Evolutionary conservation across 345 rosid genomes (phyloP).

Genomic region (Bretschneidera sinensis): DNA sequence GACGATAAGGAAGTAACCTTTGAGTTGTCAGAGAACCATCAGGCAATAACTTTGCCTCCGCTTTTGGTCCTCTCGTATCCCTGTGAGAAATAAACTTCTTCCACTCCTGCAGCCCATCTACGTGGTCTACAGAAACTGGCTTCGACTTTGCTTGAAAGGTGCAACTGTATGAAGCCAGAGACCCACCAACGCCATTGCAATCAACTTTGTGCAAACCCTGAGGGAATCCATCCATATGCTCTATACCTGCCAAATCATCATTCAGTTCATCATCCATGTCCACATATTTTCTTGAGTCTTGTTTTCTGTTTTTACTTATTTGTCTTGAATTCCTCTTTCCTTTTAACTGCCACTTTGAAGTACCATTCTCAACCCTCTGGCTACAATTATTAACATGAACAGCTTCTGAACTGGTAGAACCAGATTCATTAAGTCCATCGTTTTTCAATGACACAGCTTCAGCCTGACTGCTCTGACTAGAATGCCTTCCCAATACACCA

Average conservation of each 20-base stretch:
- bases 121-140: conserved; percentile 24
- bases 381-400: conserved; percentile 29
- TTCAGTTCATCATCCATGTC: conserved; percentile 42
- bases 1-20: conserved; percentile 54
- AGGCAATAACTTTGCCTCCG: conserved; percentile 25
- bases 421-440: conserved; percentile 45
- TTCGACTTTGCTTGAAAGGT: conserved; percentile 17
- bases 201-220: conserved; percentile 32
- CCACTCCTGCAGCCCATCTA: conserved; percentile 32
- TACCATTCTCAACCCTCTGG: conserved; percentile 54
- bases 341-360: conserved; percentile 90
- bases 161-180: conserved; percentile 11
- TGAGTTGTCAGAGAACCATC: conserved; percentile 41
- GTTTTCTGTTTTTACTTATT: conserved; percentile 59
- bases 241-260: conserved; percentile 24
- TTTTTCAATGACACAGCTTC: conserved; percentile 39
- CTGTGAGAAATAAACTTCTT: conserved; percentile 24
- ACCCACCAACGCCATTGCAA: conserved; percentile 20
- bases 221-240: conserved; percentile 32
- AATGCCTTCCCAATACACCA: conserved; percentile 40
- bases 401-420: conserved; percentile 28
- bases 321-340: conserved; percentile 93
- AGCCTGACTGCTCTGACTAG: conserved; percentile 39
- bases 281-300: conserved; percentile 39
- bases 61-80: conserved; percentile 27